A percentile compares a stretch with the other conserved stretches of the same genome.
phyloP scores from a whole-genome alignment of 441 rosid genomes.

The Populus trichocarpa region DNA sequence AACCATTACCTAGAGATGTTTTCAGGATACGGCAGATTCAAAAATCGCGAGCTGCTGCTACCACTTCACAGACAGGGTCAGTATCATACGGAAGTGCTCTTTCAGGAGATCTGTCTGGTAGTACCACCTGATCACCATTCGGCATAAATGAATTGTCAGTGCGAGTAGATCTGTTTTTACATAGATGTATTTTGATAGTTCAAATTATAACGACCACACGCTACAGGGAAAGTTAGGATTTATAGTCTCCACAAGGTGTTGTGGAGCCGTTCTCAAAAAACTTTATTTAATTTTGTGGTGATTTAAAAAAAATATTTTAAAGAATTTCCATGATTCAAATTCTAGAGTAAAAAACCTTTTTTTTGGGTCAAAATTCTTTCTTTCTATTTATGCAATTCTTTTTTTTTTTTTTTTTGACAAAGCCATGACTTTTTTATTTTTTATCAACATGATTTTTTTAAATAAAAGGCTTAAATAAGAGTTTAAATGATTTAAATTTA shows the following conservation, averaged over 20 bases:
- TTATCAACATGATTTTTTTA: background rate
- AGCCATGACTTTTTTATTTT: background rate
- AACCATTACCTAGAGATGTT: constrained; percentile 67
- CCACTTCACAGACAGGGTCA: constrained; percentile 73
- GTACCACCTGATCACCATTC: constrained; percentile 40
- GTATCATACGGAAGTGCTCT: constrained; percentile 77
- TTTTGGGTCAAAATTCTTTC: no score
- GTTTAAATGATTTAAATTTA: background rate
- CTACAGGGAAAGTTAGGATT: background rate
- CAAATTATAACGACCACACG: background rate
- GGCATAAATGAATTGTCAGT: background rate
- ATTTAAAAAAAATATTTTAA: no score
- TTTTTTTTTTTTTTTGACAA: no score
- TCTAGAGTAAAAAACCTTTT: no score
- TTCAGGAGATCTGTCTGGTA: constrained; percentile 79
- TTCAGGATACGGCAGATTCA: constrained; percentile 79
- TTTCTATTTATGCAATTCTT: no score
- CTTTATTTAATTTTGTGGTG: no score
- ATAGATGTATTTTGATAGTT: background rate
- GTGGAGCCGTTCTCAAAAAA: background rate
- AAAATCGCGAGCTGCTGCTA: constrained; percentile 59
- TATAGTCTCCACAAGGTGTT: background rate
- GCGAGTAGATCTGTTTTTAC: background rate
- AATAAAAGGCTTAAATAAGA: background rate
- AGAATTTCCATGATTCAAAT: no score